Base-by-base conservation (phyloP, 2,329 filamentous ascomycete species). In the Penicillium sclerotigenum region DNA sequence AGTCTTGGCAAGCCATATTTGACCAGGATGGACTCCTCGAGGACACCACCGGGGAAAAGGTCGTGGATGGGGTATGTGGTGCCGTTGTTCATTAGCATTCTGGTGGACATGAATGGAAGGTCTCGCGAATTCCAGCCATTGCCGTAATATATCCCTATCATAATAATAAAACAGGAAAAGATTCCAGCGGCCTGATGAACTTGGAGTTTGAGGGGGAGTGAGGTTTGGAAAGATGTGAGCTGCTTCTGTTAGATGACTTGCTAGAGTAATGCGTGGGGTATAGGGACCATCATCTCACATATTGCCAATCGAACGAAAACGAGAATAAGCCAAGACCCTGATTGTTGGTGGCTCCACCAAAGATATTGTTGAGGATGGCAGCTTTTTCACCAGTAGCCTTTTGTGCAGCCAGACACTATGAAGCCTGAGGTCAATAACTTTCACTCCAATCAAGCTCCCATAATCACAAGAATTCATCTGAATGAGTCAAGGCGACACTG, bases 91-190 rank as follows among this genome's bases (percentile, higher is more conserved):
- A 70, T 57, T 2, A 71, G 72, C 5, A 83, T 75, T 2, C 67
- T 66, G 0, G 81, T 82, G 1, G 81, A 83, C 81, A 83, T 83
- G 68, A 83, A 83, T 0, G 81, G 81, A 13, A 78, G 76, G 73
- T 45, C 67, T 73, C 0, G 81, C 0, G 81, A 65, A 7, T 70
- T 69, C 80, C 80, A 83, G 1, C 60, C 72, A 52, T 83, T 77
- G 22, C 68, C 69, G 61, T 82, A 83, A 65, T 83, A 83, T 28
- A 83, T 78, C 2, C 70, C 77, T 0, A 80, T 61, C 79, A 84
- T 81, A 1, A 73, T 77, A 7, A 75, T 59, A 51, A 78, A 81
- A 63, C 81, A 84, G 20, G 78, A 65, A 1, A 79, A 33, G n/a
- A 76, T 76, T 0, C 83, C 83, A 0, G 74, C 52, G 0, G 76